Evolutionary conservation across 176 grass and related monocot genomes (phyloP), one percentile per base, ranked within the genome.

Genomic region (Chrysopogon serrulatus): DNA sequence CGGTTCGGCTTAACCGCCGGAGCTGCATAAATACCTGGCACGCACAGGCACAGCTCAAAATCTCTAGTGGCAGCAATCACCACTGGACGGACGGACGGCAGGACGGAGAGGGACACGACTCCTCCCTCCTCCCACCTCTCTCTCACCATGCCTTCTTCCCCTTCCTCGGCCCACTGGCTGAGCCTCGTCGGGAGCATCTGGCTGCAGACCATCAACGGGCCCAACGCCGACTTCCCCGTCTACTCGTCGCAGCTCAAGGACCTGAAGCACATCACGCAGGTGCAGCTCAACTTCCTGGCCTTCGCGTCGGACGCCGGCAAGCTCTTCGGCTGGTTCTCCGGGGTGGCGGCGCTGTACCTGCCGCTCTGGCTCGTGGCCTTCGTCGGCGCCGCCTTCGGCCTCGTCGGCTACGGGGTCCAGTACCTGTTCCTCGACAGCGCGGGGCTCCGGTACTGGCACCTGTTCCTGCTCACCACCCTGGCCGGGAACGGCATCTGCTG

Each of bases 221-320:
- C 97, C 54, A 99, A 99, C 87, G 68, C 91, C 64, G 97, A 99
- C 77, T 99, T 99, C 84, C 91, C 97, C 5, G 86, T 99, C 53
- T 99, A 99, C 86, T 99, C 97, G 77, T 92, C 97, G 35, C 91
- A 99, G 88, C 90, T 99, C 82, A 99, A 96, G 74, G 90, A 99
- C 77, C 87, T 99, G 16, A 99, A 99, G 72, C 33, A 71, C 76
- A 89, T 99, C 87, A 86, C 90, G 13, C 97, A 99, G 75, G 87
- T 99, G 72, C 89, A 95, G 88, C 90, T 99, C 74, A 99, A 99
- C 81, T 91, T 91, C 88, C 90, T 99, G 36, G 97, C 97, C 49
- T 99, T 99, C 79, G 90, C 97, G 19, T 99, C 97, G 10, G 97
- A 99, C 85, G 93, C 97, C 0, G 97, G 97, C 30, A 99, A 99